Base-by-base conservation (phyloP, 2,329 filamentous ascomycete species). In the Pseudogymnoascus sp. region DNA sequence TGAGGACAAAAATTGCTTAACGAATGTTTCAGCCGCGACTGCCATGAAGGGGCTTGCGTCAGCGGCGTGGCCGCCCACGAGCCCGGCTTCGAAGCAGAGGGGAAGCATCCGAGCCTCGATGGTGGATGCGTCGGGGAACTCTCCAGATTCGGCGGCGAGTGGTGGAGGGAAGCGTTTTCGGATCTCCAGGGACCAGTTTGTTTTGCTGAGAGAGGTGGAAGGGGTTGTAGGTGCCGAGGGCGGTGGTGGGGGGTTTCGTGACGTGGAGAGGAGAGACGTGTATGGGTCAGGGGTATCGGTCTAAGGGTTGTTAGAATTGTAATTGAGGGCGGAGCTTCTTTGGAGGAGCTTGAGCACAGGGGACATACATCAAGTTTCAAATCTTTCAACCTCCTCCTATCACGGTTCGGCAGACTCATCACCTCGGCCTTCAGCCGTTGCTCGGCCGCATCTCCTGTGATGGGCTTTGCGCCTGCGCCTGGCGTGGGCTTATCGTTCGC, bases 361-460 rank as follows among this genome's bases (percentile, higher is more conserved):
- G 29, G 13, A 74, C 82, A 64, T 67, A 87, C 84, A 66, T 87
- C 83, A 67, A 81, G 79, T 21, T 74, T 75, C 35, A 88, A 73
- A 65, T 88, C 85, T 68, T 89, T 88, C 68, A 89, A 82, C 62
- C 85, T 80, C 73, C 85, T 77, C 65, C 86, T 78, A 69, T 89
- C 85, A 66, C 84, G 78, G 62, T 78, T 83, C n/a, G 84, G 85
- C 47, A 89, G 77, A 69, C 86, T 83, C 86, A 88, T 88, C 63
- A 89, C 84, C 69, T 88, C 84, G 66, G 81, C 83, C 75, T 88
- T 88, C 58, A 88, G 72, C 66, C 80, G 80, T 67, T 84, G 78
- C 73, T 89, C 85, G 36, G 82, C 79, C 35, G 85, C 84, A 77
- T 88, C 85, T 29, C 84, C 84, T 29, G 81, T 83, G 54, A 84